Conservation (phyloP, 352 stramenopile genomes). For the Halophytophthora batemanensis region DNA sequence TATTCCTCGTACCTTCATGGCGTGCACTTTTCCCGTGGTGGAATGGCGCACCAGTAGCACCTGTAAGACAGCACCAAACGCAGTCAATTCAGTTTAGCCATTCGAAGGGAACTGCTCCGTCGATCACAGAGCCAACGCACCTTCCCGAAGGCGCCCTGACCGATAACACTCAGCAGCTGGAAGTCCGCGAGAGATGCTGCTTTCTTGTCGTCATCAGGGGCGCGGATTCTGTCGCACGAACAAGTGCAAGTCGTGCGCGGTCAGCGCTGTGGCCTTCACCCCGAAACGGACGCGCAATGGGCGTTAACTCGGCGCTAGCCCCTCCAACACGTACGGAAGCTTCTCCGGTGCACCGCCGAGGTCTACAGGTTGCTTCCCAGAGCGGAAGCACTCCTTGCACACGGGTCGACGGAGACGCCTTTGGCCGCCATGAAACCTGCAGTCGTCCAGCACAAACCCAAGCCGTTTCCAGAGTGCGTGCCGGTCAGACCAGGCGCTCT, state of each 20-base stretch:
- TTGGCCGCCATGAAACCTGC: conserved; percentile 62
- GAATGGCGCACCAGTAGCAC: conserved; percentile 73
- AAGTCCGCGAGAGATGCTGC: conserved; percentile 92
- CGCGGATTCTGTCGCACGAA: conserved; percentile 16
- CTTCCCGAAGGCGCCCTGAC: conserved; percentile 77
- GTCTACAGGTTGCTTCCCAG: conserved; percentile 34
- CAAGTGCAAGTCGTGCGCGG: neutral
- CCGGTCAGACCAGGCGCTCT: neutral
- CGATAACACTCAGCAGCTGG: conserved; percentile 96
- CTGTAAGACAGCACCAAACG: conserved; percentile 15
- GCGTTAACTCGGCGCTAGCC: neutral
- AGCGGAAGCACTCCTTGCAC: conserved; percentile 75
- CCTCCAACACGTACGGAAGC: conserved; percentile 11
- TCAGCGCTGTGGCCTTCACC: neutral
- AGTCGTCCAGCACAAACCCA: neutral
- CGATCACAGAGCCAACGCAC: conserved; percentile 4
- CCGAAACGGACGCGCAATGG: neutral
- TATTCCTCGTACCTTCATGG: conserved; percentile 84
- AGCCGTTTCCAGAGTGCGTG: neutral
- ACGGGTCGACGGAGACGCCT: conserved; percentile 44
- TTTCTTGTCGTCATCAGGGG: conserved; percentile 28
- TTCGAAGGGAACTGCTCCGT: neutral
- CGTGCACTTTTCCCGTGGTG: conserved; percentile 54
- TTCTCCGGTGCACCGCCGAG: conserved; percentile 27
- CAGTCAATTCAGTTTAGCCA: neutral